Conservation (phyloP, 768 basidiomycete species). For the Porphyrellus cyaneotinctus region DNA sequence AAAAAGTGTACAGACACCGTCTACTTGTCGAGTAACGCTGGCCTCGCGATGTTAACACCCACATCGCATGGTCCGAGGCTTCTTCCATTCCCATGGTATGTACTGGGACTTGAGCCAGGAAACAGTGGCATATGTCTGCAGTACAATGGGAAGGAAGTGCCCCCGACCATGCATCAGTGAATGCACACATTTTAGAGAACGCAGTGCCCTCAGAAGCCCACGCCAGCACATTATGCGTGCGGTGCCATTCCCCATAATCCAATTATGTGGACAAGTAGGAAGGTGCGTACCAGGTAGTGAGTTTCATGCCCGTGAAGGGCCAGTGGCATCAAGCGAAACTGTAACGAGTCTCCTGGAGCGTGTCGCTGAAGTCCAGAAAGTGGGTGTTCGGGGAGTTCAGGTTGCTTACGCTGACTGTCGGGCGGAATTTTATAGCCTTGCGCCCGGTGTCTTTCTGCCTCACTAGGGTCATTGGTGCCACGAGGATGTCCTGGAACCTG, state of each 20-base stretch:
- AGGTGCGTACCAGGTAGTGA: constrained; percentile 16
- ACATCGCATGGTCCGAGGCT: constrained; percentile 37
- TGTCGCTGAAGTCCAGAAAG: constrained; percentile 1
- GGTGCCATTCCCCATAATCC: constrained; percentile 17
- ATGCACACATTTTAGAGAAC: constrained; percentile 19
- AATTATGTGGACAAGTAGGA: constrained; percentile 3
- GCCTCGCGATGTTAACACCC: constrained; percentile 22
- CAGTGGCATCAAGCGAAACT: neutral
- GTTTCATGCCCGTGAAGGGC: neutral
- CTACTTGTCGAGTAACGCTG: constrained; percentile 15
- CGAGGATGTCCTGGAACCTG: constrained; percentile 21
- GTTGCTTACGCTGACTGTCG: constrained; percentile 14
- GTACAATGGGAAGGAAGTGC: constrained; percentile 38
- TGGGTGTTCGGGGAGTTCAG: constrained; percentile 8
- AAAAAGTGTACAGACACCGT: neutral
- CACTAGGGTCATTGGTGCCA: constrained; percentile 13
- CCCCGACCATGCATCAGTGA: constrained; percentile 34
- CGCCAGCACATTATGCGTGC: neutral
- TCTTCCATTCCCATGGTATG: constrained; percentile 61
- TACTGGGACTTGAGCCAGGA: constrained; percentile 32
- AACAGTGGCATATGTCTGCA: constrained; percentile 29
- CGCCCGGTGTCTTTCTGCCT: constrained; percentile 8
- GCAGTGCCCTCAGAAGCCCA: constrained; percentile 12
- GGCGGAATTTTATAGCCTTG: constrained; percentile 26
- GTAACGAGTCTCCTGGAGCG: neutral